phyloP scores from a whole-genome alignment of 208 protist species.

The Acanthamoeba healyi region DNA sequence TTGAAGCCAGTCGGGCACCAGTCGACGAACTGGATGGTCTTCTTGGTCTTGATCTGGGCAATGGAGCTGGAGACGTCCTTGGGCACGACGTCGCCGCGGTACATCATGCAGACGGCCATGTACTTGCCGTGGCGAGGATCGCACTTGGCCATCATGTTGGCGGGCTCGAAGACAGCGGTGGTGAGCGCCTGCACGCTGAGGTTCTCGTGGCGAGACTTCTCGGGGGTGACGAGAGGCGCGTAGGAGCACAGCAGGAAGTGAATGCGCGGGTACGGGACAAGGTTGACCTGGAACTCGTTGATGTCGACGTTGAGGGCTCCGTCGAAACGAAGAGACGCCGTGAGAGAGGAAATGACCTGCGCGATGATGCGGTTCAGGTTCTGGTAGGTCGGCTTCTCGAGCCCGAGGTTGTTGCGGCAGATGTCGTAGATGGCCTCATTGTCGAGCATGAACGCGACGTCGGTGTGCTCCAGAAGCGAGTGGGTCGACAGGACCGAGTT shows the following conservation, averaged over 20 bases:
- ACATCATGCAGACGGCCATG: constrained; percentile 97
- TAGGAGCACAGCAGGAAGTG: constrained; percentile 96
- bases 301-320: constrained; percentile 97
- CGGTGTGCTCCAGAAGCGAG: constrained; percentile 95
- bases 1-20: constrained; percentile 98
- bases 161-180: constrained; percentile 94
- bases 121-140: constrained; percentile 95
- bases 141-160: constrained; percentile 95
- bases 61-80: constrained; percentile 97
- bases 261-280: constrained; percentile 98
- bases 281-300: constrained; percentile 97
- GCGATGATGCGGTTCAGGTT: constrained; percentile 97
- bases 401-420: constrained; percentile 92
- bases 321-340: constrained; percentile 96
- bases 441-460: constrained; percentile 96
- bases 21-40: constrained; percentile 96
- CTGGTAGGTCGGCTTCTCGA: constrained; percentile 95
- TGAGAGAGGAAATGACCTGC: constrained; percentile 96
- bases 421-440: constrained; percentile 95
- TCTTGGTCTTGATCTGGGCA: constrained; percentile 96
- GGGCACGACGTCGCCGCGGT: constrained; percentile 97
- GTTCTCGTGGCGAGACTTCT: constrained; percentile 94
- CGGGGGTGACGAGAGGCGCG: constrained; percentile 94
- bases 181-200: constrained; percentile 96
- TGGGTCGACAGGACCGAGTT: constrained; percentile 97